Base-by-base conservation (phyloP, 1,284 basidiomycete species). In the Cryptococcus sp. region DNA sequence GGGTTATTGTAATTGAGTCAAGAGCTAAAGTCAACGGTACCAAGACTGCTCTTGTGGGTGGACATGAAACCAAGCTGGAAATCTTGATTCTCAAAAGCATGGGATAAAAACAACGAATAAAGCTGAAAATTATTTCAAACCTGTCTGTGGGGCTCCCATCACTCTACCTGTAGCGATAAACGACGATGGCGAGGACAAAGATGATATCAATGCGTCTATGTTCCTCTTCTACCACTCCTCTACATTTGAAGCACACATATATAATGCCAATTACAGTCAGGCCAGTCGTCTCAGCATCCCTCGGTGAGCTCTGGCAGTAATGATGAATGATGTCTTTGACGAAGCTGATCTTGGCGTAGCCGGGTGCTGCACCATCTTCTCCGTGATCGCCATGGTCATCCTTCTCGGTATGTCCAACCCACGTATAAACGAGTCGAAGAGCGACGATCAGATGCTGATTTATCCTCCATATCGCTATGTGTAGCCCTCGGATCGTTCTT, bases 291-390 rank as follows among this genome's bases (percentile, higher is more conserved):
- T 77, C 77, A 29, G 72, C 74, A 11, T 70, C 73, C 0, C 68
- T 78, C n/a, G 79, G 79, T 80, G 55, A 62, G 78, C 38, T n/a
- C n/a, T n/a, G n/a, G 1, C 5, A 8, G 5, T 17, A 5, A 2
- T 1, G 2, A 16, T 46, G 1, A n/a, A 34, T 26, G 34, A 17
- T 25, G 43, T 26, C 10, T 26, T 10, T 15, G 8, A 54, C 49
- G 46, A 7, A 55, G 54, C 62, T 64, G 52, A 63, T 19, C 26
- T 7, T 40, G 25, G 43, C 20, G 22, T 63, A 83, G 82, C 82
- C 25, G 76, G 76, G 50, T 83, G 81, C 76, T 84, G 82, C 65
- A 81, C 81, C 40, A 74, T 83, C 50, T 74, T 84, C 49, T 81
- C 79, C 11, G 58, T 80, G 46, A 81, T 83, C 48, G 83, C 81